A percentile compares a stretch with the other conserved stretches of the same genome.
These are phyloP conservation scores for Protomyces inundatus DNA, from an alignment of 1,139 yeast genomes.

Conservation along the genomic window DNA sequence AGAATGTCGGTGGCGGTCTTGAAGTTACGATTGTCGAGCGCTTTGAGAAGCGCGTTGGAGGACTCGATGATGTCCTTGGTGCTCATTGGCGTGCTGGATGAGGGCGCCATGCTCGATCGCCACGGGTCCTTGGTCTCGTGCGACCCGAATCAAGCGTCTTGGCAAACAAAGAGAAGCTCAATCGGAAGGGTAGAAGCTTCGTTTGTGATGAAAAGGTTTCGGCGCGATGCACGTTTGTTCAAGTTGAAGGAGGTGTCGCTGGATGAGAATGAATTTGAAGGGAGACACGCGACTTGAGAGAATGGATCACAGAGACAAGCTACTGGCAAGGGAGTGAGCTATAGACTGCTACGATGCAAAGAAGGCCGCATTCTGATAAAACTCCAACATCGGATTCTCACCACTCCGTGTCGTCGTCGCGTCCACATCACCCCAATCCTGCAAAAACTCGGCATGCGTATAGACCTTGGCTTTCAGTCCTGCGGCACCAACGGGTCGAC, in stretches of 20 bases:
- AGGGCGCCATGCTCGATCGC: not conserved
- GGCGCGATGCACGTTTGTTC: no score
- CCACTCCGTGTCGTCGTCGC: conserved; percentile 68
- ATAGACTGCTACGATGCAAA: not conserved
- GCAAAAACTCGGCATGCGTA: conserved; percentile 60
- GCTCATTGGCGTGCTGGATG: conserved; percentile 1
- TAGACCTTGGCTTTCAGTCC: conserved; percentile 56
- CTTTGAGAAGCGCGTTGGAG: conserved; percentile 4
- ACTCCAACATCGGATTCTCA: conserved; percentile 81
- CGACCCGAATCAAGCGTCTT: no score
- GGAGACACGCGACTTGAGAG: no score
- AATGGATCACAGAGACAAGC: no score
- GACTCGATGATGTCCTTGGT: conserved; percentile 7
- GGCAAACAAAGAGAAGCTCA: no score
- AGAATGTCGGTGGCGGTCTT: conserved; percentile 63
- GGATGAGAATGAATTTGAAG: no score
- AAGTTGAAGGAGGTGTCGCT: no score
- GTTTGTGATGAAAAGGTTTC: no score
- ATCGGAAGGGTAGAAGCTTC: no score
- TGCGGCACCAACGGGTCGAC: conserved; percentile 36
- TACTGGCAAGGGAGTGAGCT: not conserved
- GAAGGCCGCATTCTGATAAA: conserved; percentile 52
- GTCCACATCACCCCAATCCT: conserved; percentile 65
- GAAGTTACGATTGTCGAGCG: conserved; percentile 1
- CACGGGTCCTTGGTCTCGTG: no score